Evolutionary conservation across 2,329 filamentous ascomycete species (phyloP), one percentile per base, ranked within the genome.

Genomic region (Chaetothyriales sp.): DNA sequence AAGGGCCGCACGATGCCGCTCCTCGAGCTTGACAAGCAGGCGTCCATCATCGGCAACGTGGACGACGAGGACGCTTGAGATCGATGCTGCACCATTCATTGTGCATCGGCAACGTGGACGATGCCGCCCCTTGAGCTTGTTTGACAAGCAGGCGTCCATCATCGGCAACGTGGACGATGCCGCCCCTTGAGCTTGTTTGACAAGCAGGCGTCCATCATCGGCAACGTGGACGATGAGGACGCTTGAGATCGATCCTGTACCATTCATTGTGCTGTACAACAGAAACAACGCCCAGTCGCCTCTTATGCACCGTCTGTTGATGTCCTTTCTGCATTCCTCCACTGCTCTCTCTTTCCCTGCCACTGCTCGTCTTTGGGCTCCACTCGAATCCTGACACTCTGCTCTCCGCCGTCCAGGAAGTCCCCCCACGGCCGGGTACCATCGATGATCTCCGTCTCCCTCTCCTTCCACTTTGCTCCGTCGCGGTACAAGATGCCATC

Each of bases 1-100:
- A 82, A 86, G 64, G 67, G 61, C 67, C 67, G 70, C 63, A 69
- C 51, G 60, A 64, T 66, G 46, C 68, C 67, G 1, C 68, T 70
- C 55, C 65, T 68, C 47, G 69, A 70, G 44, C 63, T 69, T 50
- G 62, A 64, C 46, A 65, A 62, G 56, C 62, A 62, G 51, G 69
- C 70, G 58, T 64, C 68, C 19, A 65, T 72, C 28, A 43, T 70
- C 48, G 68, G 66, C n/a, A 69, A 71, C 46, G 2, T 53, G 18
- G 55, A 58, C 18, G 50, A 53, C 18, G 33, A 13, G 10, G 33
- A 15, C 33, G 33, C 33, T 40, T 46, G 44, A 46, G 3, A 20
- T 46, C 10, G 4, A 18, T 45, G 7, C 22, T 25, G 22, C 6
- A 25, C 22, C 22, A 25, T 25, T 25, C n/a, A n/a, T n/a, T n/a